Evolutionary conservation across 164 flowering plant species (phyloP).

Genomic region (Liriodendron chinense): DNA sequence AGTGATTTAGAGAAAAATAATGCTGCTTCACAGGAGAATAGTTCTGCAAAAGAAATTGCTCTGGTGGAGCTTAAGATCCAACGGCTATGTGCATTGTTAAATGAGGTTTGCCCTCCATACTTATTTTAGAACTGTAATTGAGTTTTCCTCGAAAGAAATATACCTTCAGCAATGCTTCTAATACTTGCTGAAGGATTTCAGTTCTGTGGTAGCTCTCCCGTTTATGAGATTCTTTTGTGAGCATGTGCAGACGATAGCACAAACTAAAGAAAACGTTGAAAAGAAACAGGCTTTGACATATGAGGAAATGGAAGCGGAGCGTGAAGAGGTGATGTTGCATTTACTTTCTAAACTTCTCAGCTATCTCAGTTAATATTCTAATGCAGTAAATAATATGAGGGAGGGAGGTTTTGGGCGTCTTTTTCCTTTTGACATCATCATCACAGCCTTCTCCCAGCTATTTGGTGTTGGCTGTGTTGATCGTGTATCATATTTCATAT

Average conservation of each 20-base stretch:
- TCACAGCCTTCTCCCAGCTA: no score
- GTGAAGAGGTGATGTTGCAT: constrained; percentile 67
- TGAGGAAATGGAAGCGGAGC: constrained; percentile 93
- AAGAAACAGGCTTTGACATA: constrained; percentile 96
- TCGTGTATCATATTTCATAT: no score
- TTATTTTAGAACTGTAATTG: no score
- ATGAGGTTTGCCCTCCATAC: constrained; percentile 51
- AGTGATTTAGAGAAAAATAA: constrained; percentile 50
- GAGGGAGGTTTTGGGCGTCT: neutral
- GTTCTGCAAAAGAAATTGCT: constrained; percentile 64
- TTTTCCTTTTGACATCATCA: no score
- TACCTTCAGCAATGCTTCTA: neutral
- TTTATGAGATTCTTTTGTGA: constrained; percentile 5
- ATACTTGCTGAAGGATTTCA: neutral
- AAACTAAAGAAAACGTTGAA: constrained; percentile 85
- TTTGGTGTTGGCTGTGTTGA: no score
- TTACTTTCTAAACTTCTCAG: neutral
- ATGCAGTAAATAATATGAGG: neutral
- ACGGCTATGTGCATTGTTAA: constrained; percentile 67
- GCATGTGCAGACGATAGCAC: constrained; percentile 56
- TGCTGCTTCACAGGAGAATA: constrained; percentile 34
- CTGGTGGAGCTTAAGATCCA: constrained; percentile 76
- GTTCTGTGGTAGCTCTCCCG: neutral
- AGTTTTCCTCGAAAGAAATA: neutral
- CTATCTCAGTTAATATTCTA: neutral